A percentile compares a stretch with the other conserved stretches of the same genome.
phyloP scores from a whole-genome alignment of 2,329 filamentous ascomycete species.

The Fusarium torulosum region DNA sequence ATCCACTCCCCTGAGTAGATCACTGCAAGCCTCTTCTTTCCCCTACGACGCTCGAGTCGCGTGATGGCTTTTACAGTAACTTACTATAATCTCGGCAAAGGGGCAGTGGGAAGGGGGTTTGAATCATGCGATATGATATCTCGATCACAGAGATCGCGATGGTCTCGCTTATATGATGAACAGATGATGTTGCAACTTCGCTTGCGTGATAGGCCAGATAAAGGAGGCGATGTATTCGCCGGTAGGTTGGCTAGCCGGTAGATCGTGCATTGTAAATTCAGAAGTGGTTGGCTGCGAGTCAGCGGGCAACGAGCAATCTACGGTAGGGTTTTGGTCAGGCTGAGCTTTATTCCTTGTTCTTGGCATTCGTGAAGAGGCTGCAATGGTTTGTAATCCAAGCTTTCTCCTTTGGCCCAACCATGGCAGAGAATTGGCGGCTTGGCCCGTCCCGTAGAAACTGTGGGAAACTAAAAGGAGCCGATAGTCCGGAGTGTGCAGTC shows the following conservation, averaged over 20 bases:
- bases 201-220: constrained; percentile 12
- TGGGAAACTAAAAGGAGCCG: constrained; percentile 16
- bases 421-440: not conserved
- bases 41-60: not conserved
- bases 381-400: not conserved
- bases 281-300: constrained; percentile 13
- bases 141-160: constrained; percentile 23
- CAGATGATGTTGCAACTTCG: constrained; percentile 2
- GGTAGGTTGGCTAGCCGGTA: constrained; percentile 19
- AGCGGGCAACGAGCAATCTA: constrained; percentile 2
- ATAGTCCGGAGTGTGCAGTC: constrained; percentile 19
- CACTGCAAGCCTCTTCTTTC: not conserved
- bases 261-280: constrained; percentile 14
- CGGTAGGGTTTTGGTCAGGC: constrained; percentile 6
- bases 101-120: constrained; percentile 5
- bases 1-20: not conserved
- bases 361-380: not conserved
- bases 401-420: not conserved
- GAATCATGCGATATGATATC: constrained; percentile 2
- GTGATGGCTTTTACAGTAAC: not conserved
- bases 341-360: constrained; percentile 7
- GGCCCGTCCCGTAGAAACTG: not conserved
- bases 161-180: constrained; percentile 8
- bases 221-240: constrained; percentile 6
- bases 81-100: not conserved